Conservation (phyloP, 352 stramenopile genomes). For the Plasmopara muralis region DNA sequence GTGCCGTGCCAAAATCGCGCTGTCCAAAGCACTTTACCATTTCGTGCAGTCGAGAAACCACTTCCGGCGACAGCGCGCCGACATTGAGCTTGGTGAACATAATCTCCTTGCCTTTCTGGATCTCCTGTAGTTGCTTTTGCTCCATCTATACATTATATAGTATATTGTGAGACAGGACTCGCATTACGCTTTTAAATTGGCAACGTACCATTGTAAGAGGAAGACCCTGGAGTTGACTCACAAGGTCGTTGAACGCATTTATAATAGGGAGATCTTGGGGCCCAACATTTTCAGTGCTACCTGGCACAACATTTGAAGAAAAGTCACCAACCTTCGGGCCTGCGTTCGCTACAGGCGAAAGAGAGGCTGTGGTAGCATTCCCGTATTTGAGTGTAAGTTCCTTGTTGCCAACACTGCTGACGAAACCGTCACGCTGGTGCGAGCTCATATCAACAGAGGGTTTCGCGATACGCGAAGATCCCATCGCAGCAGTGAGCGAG, state of each 20-base stretch:
- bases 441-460: slow-evolving; percentile 75
- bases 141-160: slow-evolving; percentile 54
- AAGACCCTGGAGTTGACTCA: slow-evolving; percentile 60
- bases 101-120: slow-evolving; percentile 79
- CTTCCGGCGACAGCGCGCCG: slow-evolving; percentile 55
- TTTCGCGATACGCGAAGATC: slow-evolving; percentile 73
- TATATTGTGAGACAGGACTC: neutral
- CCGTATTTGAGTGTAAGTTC: slow-evolving; percentile 83
- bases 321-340: slow-evolving; percentile 36
- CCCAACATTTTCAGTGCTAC: slow-evolving; percentile 68
- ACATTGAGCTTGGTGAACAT: slow-evolving; percentile 87
- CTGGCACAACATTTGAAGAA: slow-evolving; percentile 35
- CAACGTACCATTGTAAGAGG: slow-evolving; percentile 76
- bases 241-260: slow-evolving; percentile 71
- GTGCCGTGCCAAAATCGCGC: slow-evolving; percentile 69
- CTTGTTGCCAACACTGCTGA: slow-evolving; percentile 83
- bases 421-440: slow-evolving; percentile 79
- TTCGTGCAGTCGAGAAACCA: slow-evolving; percentile 71
- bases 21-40: slow-evolving; percentile 74
- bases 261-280: slow-evolving; percentile 77
- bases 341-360: slow-evolving; percentile 43
- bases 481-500: slow-evolving; percentile 45
- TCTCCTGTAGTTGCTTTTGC: slow-evolving; percentile 82
- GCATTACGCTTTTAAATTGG: no score
- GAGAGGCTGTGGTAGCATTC: slow-evolving; percentile 54